A percentile compares a stretch with the other conserved stretches of the same genome.
These are phyloP conservation scores for Lobulomyces angularis DNA, from an alignment of 192 early-diverging fungal species.

Conservation along the genomic window DNA sequence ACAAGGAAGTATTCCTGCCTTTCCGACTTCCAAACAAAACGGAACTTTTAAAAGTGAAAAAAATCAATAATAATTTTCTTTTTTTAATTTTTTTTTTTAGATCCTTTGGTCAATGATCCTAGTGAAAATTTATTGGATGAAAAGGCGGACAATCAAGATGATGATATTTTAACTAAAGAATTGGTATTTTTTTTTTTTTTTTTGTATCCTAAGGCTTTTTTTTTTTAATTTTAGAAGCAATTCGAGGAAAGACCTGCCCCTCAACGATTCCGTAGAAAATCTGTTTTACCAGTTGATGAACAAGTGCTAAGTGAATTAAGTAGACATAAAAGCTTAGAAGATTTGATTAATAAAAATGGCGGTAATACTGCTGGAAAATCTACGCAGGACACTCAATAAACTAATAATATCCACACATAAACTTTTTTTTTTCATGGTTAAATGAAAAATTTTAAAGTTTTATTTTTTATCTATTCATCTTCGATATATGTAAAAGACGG, in stretches of 20 bases:
- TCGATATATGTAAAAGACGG: too few relatives aligned
- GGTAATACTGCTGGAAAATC: slow-evolving; percentile 1
- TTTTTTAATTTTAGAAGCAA: slow-evolving; percentile 14
- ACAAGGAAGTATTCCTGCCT: slow-evolving; percentile 1
- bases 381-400: too few relatives aligned
- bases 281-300: slow-evolving; percentile 54
- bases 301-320: slow-evolving; percentile 42
- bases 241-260: slow-evolving; percentile 38
- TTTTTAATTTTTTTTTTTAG: too few relatives aligned
- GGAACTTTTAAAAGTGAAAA: too few relatives aligned
- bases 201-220: slow-evolving; percentile 4
- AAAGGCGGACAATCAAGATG: slow-evolving; percentile 16
- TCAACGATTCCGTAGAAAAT: slow-evolving; percentile 47
- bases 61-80: too few relatives aligned
- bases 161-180: slow-evolving; percentile 25
- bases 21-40: not conserved
- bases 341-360: slow-evolving; percentile 21
- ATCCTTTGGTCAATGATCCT: slow-evolving; percentile 5
- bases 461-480: too few relatives aligned
- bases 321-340: slow-evolving; percentile 46
- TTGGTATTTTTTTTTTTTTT: slow-evolving; percentile 2
- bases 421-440: too few relatives aligned
- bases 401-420: too few relatives aligned
- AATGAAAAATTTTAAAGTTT: too few relatives aligned
- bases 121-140: slow-evolving; percentile 12